phyloP scores from a whole-genome alignment of 1,139 yeast species.

The Ashbya aceris region DNA sequence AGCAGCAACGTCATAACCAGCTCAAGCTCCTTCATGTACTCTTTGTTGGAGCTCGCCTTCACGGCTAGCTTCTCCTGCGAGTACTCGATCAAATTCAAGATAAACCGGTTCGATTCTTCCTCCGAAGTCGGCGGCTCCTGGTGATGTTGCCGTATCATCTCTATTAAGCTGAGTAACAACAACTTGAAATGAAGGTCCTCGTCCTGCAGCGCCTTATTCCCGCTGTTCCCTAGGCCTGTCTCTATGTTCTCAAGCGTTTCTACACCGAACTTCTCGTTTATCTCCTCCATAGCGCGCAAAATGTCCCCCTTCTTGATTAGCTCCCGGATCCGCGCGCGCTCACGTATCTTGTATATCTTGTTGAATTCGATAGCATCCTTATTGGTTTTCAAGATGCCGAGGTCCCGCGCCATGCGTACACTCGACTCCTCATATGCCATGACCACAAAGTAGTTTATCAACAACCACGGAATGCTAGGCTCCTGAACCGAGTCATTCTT shows the following conservation, averaged over 20 bases:
- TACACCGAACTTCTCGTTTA: conserved; percentile 22
- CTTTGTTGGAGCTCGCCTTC: conserved; percentile 44
- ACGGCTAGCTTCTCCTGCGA: conserved; percentile 52
- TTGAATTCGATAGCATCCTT: conserved; percentile 23
- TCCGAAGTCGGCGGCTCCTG: conserved; percentile 10
- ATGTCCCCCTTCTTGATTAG: conserved; percentile 24
- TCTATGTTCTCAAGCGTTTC: conserved; percentile 17
- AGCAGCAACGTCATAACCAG: conserved; percentile 57
- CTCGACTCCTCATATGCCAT: conserved; percentile 27
- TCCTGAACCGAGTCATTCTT: conserved; percentile 10
- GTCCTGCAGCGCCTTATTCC: conserved; percentile 9
- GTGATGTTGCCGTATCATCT: conserved; percentile 51
- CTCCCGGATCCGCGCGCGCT: conserved; percentile 20
- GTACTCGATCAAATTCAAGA: conserved; percentile 49
- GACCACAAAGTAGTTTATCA: conserved; percentile 26
- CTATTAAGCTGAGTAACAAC: conserved; percentile 50
- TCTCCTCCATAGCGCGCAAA: conserved; percentile 21
- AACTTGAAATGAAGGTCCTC: conserved; percentile 50
- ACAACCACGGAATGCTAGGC: conserved; percentile 19
- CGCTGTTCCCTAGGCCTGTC: conserved; percentile 1
- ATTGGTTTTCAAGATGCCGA: conserved; percentile 18
- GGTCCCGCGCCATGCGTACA: conserved; percentile 26
- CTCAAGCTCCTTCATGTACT: conserved; percentile 53
- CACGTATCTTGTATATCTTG: conserved; percentile 20
- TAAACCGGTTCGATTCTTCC: conserved; percentile 36